These are phyloP conservation scores for Cocos nucifera DNA, from an alignment of 176 grass and related monocot genomes.

Conservation along the genomic window DNA sequence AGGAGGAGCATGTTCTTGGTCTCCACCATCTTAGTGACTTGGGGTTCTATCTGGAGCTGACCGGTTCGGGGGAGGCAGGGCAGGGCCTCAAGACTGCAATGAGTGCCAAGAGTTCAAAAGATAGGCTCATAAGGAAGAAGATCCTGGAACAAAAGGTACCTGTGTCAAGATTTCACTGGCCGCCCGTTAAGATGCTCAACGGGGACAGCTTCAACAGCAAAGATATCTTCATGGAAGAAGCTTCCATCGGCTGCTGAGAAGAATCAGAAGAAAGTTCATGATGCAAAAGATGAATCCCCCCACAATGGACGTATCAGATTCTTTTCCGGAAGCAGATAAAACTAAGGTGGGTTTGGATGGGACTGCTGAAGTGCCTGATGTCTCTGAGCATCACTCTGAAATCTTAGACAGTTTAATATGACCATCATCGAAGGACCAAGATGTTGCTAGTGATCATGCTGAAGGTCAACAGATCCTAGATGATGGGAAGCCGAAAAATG, in stretches of 20 bases:
- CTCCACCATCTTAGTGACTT: slow-evolving; percentile 91
- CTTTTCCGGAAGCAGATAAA: slow-evolving; percentile 16
- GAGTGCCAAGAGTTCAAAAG: slow-evolving; percentile 42
- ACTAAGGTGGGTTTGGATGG: slow-evolving; percentile 41
- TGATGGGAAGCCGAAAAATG: slow-evolving; percentile 57
- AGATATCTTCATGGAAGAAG: slow-evolving; percentile 95
- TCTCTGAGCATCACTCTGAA: slow-evolving; percentile 36
- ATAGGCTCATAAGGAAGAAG: slow-evolving; percentile 54
- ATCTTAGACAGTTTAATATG: slow-evolving; percentile 21
- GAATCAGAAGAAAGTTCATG: slow-evolving; percentile 22
- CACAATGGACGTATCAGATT: slow-evolving; percentile 30
- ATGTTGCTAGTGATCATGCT: slow-evolving; percentile 8
- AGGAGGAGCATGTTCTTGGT: slow-evolving; percentile 29
- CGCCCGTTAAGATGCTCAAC: slow-evolving; percentile 16
- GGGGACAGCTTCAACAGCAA: slow-evolving; percentile 26
- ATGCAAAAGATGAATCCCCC: slow-evolving; percentile 20
- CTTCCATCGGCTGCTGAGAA: slow-evolving; percentile 83
- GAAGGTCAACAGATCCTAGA: slow-evolving; percentile 40
- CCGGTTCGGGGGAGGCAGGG: slow-evolving; percentile 28
- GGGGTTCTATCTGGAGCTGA: slow-evolving; percentile 46
- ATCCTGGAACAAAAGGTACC: slow-evolving; percentile 60
- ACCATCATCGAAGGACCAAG: slow-evolving; percentile 5
- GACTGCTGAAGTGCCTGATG: slow-evolving; percentile 43
- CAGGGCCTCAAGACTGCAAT: slow-evolving; percentile 43
- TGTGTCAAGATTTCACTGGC: slow-evolving; percentile 47